Base-by-base conservation (phyloP, 2,329 filamentous ascomycete genomes). In the Penicillium rolfsii region DNA sequence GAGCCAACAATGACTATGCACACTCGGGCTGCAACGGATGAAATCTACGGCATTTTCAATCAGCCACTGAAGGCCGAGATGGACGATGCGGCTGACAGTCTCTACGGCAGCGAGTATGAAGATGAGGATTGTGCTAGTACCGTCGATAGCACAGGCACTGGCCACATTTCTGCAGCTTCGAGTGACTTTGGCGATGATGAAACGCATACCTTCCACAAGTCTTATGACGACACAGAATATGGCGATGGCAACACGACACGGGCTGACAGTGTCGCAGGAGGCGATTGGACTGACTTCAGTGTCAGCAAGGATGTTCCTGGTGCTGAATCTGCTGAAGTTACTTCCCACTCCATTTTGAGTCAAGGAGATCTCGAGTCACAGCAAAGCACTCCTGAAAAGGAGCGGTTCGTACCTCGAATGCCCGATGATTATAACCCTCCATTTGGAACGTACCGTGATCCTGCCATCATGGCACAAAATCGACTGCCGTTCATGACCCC, bases 1-100 rank as follows among this genome's bases (percentile, higher is more conserved):
- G 94, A 98, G 76, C 91, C 93, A n/a, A 99, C 95, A 1, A 97
- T 99, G 93, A 99, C 95, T 0, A 86, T 99, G 66, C 93, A 98
- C 73, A 99, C 95, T 12, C 91, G 87, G 69, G 94, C 95, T 66
- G 95, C 95, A 4, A 97, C 94, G 64, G 93, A 98, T 69, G 95
- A 99, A 69, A 97, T 99, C 55, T 98, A 98, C 71, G 93, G 93
- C 60, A 91, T 99, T 52, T 99, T 98, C 79, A 98, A 95, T 71
- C 91, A 95, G 60, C 94, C 95, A 1, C 76, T 94, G 38, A 83
- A 84, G 63, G 79, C 80, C 2, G 75, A 80, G 58, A 70, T 80
- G 1, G 78, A 79, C 35, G 74, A 77, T 55, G 84, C 82, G 26
- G 82, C 83, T 2, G 87, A 91, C 14, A 88, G 89, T 59, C 87